phyloP scores from a whole-genome alignment of 805 yeast genomes.

The Schwanniomyces occidentalis region DNA sequence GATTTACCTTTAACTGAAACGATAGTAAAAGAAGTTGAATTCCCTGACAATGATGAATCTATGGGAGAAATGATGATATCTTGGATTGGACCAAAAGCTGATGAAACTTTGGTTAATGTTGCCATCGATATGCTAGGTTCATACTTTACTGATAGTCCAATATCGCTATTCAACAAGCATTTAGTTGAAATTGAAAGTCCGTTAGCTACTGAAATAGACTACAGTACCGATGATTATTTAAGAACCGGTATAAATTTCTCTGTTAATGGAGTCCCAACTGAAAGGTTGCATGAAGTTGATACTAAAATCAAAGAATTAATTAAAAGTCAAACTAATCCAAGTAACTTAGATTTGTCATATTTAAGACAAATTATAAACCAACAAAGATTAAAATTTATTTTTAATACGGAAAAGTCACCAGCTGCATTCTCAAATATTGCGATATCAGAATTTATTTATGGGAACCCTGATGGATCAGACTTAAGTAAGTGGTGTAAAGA shows the following conservation, averaged over 20 bases:
- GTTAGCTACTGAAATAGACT: conserved; percentile 67
- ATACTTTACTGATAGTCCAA: conserved; percentile 75
- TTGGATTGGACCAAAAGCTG: conserved; percentile 79
- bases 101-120: conserved; percentile 51
- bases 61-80: conserved; percentile 72
- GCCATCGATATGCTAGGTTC: conserved; percentile 73
- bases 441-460: conserved; percentile 79
- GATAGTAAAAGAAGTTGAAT: conserved; percentile 56
- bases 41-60: conserved; percentile 88
- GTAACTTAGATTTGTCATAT: conserved; percentile 60
- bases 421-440: conserved; percentile 63
- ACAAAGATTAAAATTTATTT: conserved; percentile 58
- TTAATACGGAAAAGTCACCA: conserved; percentile 63
- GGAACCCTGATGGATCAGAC: conserved; percentile 59
- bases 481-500: conserved; percentile 55
- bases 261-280: conserved; percentile 76
- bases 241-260: conserved; percentile 58
- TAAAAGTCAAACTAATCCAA: conserved; percentile 48
- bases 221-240: conserved; percentile 72
- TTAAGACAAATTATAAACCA: conserved; percentile 70
- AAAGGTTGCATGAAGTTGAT: conserved; percentile 55
- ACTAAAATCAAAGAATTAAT: conserved; percentile 51
- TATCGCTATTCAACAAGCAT: conserved; percentile 68
- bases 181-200: conserved; percentile 85
- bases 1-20: conserved; percentile 43